phyloP scores from a whole-genome alignment of 176 grass and related monocot genomes.

The Stipa capillata region DNA sequence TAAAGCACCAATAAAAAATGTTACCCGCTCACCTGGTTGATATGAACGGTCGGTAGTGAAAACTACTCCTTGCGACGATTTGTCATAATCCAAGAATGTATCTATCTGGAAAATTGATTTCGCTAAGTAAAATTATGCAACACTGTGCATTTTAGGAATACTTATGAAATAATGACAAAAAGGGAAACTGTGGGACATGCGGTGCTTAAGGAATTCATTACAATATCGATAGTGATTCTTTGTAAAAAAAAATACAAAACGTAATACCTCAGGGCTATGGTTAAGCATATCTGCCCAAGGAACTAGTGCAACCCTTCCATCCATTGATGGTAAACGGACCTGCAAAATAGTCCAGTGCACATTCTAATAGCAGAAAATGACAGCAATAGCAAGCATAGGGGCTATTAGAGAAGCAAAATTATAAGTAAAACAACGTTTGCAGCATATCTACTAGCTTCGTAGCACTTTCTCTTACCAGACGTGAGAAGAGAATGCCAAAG shows the following conservation, averaged over 20 bases:
- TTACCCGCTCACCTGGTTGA: constrained; percentile 99
- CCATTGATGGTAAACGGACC: constrained; percentile 98
- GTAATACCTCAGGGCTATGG: constrained; percentile 77
- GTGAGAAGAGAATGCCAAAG: constrained; percentile 98
- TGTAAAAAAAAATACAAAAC: constrained; percentile 2
- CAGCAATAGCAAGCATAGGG: neutral
- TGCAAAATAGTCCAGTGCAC: constrained; percentile 14
- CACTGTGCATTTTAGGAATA: constrained; percentile 7
- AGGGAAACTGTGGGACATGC: neutral
- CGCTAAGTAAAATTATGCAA: neutral
- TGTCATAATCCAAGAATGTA: constrained; percentile 97
- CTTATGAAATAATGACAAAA: neutral
- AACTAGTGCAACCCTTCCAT: constrained; percentile 86
- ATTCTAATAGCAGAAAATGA: constrained; percentile 4
- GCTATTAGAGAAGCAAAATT: neutral
- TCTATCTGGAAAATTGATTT: constrained; percentile 58
- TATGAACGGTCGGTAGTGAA: constrained; percentile 78
- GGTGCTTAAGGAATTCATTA: neutral
- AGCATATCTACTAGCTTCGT: neutral
- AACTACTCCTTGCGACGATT: constrained; percentile 80
- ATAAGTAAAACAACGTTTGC: constrained; percentile 6
- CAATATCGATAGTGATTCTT: neutral
- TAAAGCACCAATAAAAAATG: constrained; percentile 19
- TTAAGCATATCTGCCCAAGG: constrained; percentile 99
- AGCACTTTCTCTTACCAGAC: constrained; percentile 53